Evolutionary conservation across 768 basidiomycete genomes (phyloP).

Genomic region (Kondoa malvinella): DNA sequence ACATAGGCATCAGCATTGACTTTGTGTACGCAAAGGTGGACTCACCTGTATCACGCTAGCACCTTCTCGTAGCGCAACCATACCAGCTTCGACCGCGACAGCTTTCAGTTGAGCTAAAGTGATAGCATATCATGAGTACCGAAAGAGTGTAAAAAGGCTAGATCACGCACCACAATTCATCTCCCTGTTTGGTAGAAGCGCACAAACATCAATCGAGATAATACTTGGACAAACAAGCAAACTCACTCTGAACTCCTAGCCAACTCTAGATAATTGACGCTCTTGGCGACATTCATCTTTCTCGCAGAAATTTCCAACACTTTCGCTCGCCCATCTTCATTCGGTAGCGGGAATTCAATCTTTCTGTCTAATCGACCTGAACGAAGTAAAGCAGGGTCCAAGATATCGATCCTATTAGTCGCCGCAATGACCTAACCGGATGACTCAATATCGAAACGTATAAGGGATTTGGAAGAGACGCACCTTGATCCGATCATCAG

Average conservation of each 20-base stretch:
- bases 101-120: neutral
- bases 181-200: too few species aligned
- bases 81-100: constrained; percentile 86
- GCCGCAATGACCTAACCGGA: constrained; percentile 75
- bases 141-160: too few species aligned
- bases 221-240: constrained; percentile 43
- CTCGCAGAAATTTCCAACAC: constrained; percentile 94
- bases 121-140: too few species aligned
- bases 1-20: neutral
- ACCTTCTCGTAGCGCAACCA: constrained; percentile 92
- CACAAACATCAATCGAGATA: neutral
- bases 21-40: neutral
- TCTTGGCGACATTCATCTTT: constrained; percentile 73
- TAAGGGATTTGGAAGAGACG: constrained; percentile 21
- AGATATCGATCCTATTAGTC: constrained; percentile 94
- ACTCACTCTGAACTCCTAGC: constrained; percentile 91
- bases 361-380: constrained; percentile 95
- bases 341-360: constrained; percentile 95
- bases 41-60: constrained; percentile 42
- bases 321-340: constrained; percentile 84
- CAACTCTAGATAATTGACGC: constrained; percentile 93
- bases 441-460: neutral
- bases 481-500: constrained; percentile 93
- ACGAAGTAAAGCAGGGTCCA: constrained; percentile 93
- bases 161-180: too few species aligned